A percentile compares a stretch with the other conserved stretches of the same genome.
Evolutionary conservation across 768 basidiomycete genomes (phyloP).

Genomic region (Tricholoma sp.): DNA sequence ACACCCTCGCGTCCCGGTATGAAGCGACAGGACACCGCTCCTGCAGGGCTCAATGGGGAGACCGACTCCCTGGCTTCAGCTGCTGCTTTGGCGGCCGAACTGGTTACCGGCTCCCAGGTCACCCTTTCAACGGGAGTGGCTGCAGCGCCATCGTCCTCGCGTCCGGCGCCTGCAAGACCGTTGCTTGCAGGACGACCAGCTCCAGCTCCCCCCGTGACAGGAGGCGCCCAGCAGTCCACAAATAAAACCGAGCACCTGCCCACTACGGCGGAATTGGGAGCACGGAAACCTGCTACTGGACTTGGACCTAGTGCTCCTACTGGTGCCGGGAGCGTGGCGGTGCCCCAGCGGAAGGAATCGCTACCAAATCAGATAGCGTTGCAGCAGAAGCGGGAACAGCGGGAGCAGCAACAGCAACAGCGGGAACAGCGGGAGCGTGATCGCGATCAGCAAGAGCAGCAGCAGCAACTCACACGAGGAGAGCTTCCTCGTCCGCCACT

Average conservation of each 20-base stretch:
- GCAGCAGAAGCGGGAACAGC: constrained; percentile 24
- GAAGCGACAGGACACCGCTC: constrained; percentile 38
- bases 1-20: constrained; percentile 14
- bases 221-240: constrained; percentile 3
- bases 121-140: not conserved
- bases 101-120: constrained; percentile 50
- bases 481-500: constrained; percentile 30
- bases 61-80: constrained; percentile 39
- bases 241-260: constrained; percentile 45
- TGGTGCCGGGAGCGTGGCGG: constrained; percentile 1
- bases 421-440: constrained; percentile 19
- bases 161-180: constrained; percentile 70
- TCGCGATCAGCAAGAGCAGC: constrained; percentile 19
- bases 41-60: constrained; percentile 36
- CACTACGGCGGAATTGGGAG: constrained; percentile 59
- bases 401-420: constrained; percentile 30
- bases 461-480: constrained; percentile 19
- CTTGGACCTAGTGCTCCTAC: constrained; percentile 26
- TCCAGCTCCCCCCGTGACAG: constrained; percentile 29
- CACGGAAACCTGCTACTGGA: constrained; percentile 57
- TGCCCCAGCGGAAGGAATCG: constrained; percentile 49
- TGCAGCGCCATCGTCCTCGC: constrained; percentile 12
- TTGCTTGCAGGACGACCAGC: constrained; percentile 56
- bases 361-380: constrained; percentile 26
- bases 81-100: constrained; percentile 57